phyloP scores from a whole-genome alignment of 2,329 filamentous ascomycete genomes.

The Tolypocladium guangdongense region DNA sequence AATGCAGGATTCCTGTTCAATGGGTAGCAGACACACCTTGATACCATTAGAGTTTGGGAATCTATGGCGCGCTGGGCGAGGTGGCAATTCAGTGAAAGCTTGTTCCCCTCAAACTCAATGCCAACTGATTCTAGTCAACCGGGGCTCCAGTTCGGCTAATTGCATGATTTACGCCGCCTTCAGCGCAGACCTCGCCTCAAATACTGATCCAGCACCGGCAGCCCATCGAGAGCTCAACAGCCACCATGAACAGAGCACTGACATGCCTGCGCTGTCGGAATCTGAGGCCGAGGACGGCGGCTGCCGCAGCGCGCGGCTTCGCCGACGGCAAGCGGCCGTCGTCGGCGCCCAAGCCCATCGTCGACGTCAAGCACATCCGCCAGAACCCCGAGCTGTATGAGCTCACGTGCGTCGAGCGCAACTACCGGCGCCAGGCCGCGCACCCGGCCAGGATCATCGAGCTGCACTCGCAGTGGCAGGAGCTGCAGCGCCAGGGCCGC shows the following conservation, averaged over 20 bases:
- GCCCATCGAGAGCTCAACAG: constrained; percentile 9
- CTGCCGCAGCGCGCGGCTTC: constrained; percentile 9
- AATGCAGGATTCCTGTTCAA: background rate
- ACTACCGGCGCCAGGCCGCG: constrained; percentile 52
- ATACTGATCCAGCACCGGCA: background rate
- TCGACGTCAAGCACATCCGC: constrained; percentile 86
- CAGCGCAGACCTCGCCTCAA: background rate
- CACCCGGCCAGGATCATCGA: constrained; percentile 45
- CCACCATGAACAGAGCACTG: constrained; percentile 20
- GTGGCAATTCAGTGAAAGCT: background rate
- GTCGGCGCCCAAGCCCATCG: constrained; percentile 64
- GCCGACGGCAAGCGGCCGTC: constrained; percentile 41
- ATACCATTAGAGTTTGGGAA: background rate
- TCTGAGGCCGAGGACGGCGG: constrained; percentile 6
- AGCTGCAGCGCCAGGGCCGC: constrained; percentile 49
- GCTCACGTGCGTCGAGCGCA: constrained; percentile 73
- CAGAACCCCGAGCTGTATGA: constrained; percentile 71
- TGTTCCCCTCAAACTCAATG: background rate
- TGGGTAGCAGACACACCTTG: background rate
- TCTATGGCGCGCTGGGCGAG: background rate
- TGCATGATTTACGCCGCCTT: constrained; percentile 13
- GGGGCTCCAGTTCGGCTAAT: constrained; percentile 14
- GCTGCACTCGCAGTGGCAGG: constrained; percentile 47
- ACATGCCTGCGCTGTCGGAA: constrained; percentile 15
- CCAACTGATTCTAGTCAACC: background rate